These are phyloP conservation scores for Talaromyces nanjingensis DNA, from an alignment of 495 filamentous ascomycete genomes.

Conservation along the genomic window DNA sequence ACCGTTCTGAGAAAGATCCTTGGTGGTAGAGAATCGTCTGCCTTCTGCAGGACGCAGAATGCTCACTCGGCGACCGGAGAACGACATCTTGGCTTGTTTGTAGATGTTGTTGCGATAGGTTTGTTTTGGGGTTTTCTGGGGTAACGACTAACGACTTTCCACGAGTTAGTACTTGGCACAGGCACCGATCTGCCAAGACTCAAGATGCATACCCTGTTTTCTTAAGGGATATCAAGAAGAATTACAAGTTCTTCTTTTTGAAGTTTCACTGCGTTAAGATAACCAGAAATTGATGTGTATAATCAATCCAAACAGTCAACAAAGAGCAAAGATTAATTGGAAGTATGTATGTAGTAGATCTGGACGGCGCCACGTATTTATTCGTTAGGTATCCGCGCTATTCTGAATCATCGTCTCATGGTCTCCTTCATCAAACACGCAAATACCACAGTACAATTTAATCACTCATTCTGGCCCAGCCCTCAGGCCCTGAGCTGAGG, in stretches of 20 bases:
- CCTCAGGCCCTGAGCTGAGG: not conserved
- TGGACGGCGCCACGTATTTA: not conserved
- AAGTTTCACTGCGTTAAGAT: not conserved
- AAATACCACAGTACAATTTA: not conserved
- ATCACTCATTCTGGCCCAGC: not conserved
- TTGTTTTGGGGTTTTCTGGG: not conserved
- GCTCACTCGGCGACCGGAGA: slow-evolving; percentile 43
- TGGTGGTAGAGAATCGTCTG: slow-evolving; percentile 29
- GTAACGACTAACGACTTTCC: not conserved
- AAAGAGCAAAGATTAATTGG: not conserved
- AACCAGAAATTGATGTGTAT: not conserved
- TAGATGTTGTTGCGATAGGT: slow-evolving; percentile 1
- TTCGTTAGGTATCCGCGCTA: not conserved
- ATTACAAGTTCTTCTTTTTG: not conserved
- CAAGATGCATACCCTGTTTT: not conserved
- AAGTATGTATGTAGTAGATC: not conserved
- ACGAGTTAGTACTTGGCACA: not conserved
- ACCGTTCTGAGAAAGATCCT: slow-evolving; percentile 41
- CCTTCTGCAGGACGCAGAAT: slow-evolving; percentile 36
- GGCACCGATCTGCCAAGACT: not conserved
- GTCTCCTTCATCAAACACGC: not conserved
- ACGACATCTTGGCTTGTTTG: slow-evolving; percentile 35
- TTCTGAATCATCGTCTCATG: not conserved
- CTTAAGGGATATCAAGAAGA: not conserved
- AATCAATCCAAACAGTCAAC: not conserved